A percentile compares a stretch with the other conserved stretches of the same genome.
Conservation (phyloP, 345 rosid species). For the Acer saccharum region DNA sequence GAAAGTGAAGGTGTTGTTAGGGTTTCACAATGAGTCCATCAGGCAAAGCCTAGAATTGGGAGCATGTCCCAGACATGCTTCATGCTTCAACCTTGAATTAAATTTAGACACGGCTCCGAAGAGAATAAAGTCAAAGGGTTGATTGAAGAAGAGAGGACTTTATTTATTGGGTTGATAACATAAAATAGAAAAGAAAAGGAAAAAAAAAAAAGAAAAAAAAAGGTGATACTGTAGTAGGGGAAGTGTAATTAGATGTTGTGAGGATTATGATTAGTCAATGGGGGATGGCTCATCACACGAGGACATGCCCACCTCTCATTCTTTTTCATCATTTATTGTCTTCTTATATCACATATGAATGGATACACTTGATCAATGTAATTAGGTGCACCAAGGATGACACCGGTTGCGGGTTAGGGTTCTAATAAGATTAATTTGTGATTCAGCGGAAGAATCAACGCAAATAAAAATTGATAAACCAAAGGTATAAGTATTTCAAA, state of each 20-base stretch:
- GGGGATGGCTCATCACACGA: neutral
- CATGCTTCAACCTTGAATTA: neutral
- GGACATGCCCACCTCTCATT: too few relatives aligned
- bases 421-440: too few relatives aligned
- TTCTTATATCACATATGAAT: too few relatives aligned
- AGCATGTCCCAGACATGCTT: constrained; percentile 4
- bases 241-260: too few relatives aligned
- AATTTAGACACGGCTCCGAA: neutral
- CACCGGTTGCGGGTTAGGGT: too few relatives aligned
- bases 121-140: neutral
- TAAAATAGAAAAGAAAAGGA: neutral
- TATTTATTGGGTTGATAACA: neutral
- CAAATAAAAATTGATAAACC: too few relatives aligned
- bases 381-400: too few relatives aligned
- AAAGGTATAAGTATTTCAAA: too few relatives aligned
- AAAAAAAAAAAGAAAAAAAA: too few relatives aligned
- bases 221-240: neutral
- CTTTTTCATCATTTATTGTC: too few relatives aligned
- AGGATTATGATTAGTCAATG: neutral
- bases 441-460: too few relatives aligned
- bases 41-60: constrained; percentile 16
- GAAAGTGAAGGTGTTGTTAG: neutral
- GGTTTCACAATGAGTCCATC: neutral
- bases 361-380: too few relatives aligned
- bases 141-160: neutral